Base-by-base conservation (phyloP, 805 yeast genomes). In the Metschnikowia lochheadii region DNA sequence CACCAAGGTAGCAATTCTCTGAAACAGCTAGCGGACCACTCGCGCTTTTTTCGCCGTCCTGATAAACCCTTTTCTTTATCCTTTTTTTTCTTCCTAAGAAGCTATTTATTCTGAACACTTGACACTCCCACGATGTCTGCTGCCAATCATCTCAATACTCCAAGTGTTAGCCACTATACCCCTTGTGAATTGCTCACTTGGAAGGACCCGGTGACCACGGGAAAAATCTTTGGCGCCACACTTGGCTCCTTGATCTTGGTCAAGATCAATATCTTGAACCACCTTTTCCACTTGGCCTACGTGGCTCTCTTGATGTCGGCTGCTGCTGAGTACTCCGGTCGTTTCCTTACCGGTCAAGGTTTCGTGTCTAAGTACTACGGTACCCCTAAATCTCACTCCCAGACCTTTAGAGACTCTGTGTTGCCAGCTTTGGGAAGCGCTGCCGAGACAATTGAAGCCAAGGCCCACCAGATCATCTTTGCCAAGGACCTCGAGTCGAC, bases 281-380 rank as follows among this genome's bases (percentile, higher is more conserved):
- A 84, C 48, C 69, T 84, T 61, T 79, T 84, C 76, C 82, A 79
- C 66, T 54, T 85, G 42, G 70, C 82, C 49, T 82, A 82, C 65
- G 68, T 83, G 54, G 82, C 78, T 26, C 76, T 90, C 55, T 64
- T 72, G 60, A 72, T 79, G 29, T 78, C 92, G 45, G 94, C 90
- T 47, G 75, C 80, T 50, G 87, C 84, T 49, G 97, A 91, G 74
- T 87, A 84, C 63, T 75, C 77, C 50, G 86, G 96, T 54, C 85
- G 85, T 64, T 60, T 82, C 40, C 69, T 85, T 57, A 78, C 87
- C 45, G 96, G 96, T 57, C 75, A 77, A 63, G 97, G 97, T 17
- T 77, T 91, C 55, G 84, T 92, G 53, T 79, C 90, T 54, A 81
- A 83, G 61, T 83, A 86, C 76, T 84, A 79, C 66, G 89, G 94